phyloP scores from a whole-genome alignment of 768 basidiomycete species.

The Trametes meyenii region DNA sequence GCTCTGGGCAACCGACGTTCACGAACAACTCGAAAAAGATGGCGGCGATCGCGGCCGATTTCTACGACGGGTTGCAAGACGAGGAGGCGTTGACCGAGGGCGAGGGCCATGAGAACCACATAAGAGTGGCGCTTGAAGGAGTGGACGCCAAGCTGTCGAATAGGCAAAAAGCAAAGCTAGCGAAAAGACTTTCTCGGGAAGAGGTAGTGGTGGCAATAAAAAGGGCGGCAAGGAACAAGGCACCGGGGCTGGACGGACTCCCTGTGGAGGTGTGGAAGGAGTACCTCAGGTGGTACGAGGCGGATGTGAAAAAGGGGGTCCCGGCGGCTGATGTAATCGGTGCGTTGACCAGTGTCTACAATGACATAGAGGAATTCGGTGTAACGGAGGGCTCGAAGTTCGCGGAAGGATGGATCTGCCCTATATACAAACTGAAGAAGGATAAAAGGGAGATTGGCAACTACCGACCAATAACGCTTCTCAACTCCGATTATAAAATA shows the following conservation, averaged over 20 bases:
- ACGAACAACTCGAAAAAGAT: not conserved
- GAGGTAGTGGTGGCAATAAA: not conserved
- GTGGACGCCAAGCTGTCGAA: not conserved
- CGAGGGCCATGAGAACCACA: not conserved
- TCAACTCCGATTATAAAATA: too few relatives aligned
- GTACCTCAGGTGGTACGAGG: not conserved
- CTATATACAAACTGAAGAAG: too few relatives aligned
- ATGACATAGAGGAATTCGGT: not conserved
- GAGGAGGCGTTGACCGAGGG: not conserved
- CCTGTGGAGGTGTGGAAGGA: not conserved
- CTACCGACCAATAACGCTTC: too few relatives aligned
- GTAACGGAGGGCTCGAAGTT: too few relatives aligned
- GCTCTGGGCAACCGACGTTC: not conserved
- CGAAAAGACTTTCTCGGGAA: not conserved
- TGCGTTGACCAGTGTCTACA: not conserved
- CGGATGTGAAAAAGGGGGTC: not conserved
- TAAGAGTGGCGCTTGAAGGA: not conserved
- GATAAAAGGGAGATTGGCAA: too few relatives aligned
- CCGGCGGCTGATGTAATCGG: not conserved
- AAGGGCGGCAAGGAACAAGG: not conserved
- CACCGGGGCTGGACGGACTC: not conserved
- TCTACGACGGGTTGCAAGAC: not conserved
- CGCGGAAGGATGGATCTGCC: too few relatives aligned
- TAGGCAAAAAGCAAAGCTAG: not conserved
- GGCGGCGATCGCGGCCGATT: not conserved